Conservation (phyloP, 306 rosid genomes). For the Canavalia ensiformis region DNA sequence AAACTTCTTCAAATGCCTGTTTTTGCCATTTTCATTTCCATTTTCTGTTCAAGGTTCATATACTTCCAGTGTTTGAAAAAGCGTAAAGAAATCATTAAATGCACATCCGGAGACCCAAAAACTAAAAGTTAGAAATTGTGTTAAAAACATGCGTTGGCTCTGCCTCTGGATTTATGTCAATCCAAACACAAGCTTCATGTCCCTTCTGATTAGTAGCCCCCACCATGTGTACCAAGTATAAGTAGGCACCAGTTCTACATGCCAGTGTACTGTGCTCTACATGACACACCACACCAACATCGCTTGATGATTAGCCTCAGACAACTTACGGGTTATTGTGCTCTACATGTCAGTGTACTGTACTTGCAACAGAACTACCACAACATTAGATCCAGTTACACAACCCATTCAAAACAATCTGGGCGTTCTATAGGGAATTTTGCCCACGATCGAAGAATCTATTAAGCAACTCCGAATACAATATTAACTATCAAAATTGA, state of each 20-base stretch:
- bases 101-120: too few species aligned
- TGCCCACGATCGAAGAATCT: not conserved
- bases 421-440: not conserved
- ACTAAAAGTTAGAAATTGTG: too few species aligned
- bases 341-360: not conserved
- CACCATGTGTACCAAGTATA: not conserved
- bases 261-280: too few species aligned
- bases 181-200: too few species aligned
- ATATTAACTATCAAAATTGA: constrained; percentile 37
- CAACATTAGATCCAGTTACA: not conserved
- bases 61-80: not conserved
- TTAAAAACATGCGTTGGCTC: too few species aligned
- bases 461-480: not conserved
- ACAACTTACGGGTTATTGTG: not conserved
- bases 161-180: too few species aligned
- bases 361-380: constrained; percentile 13
- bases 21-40: not conserved
- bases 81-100: too few species aligned
- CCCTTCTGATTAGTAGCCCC: not conserved
- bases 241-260: not conserved
- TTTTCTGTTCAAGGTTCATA: not conserved
- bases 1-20: not conserved
- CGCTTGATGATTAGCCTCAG: not conserved
- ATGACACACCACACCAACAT: not conserved
- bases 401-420: constrained; percentile 7